A percentile compares a stretch with the other conserved stretches of the same genome.
Conservation (phyloP, 2,329 filamentous ascomycete species). For the Zelopaecilomyces penicillatus region DNA sequence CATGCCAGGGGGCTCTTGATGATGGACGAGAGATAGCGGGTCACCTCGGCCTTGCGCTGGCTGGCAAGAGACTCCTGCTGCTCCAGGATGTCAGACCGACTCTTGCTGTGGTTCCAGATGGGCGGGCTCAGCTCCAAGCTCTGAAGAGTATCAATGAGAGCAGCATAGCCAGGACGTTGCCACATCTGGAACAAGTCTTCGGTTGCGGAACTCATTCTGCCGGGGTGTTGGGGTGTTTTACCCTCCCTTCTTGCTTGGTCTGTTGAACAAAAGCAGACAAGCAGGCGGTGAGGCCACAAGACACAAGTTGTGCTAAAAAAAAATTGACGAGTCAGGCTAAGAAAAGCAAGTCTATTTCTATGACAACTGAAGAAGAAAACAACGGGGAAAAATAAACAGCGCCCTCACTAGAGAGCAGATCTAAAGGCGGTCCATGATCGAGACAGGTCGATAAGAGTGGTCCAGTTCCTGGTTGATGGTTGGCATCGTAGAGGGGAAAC, state of each 20-base stretch:
- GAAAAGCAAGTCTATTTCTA: background rate
- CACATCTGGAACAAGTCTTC: constrained; percentile 75
- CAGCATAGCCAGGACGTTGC: constrained; percentile 58
- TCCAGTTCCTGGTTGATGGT: no score
- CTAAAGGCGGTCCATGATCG: background rate
- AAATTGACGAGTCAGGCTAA: background rate
- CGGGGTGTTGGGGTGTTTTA: no score
- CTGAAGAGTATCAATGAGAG: constrained; percentile 57
- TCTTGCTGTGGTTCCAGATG: constrained; percentile 51
- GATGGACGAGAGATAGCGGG: constrained; percentile 60
- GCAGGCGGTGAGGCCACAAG: background rate
- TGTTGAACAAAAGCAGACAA: background rate
- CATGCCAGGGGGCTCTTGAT: constrained; percentile 59
- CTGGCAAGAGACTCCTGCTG: constrained; percentile 32
- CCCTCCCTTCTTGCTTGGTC: no score
- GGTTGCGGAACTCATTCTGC: constrained; percentile 20
- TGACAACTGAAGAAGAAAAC: background rate
- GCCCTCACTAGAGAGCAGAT: background rate
- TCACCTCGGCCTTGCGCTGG: constrained; percentile 42
- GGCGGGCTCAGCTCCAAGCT: constrained; percentile 58
- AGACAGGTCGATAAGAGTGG: no score
- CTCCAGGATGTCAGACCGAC: constrained; percentile 32
- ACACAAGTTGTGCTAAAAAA: background rate
- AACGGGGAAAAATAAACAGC: background rate
- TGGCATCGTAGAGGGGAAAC: no score